A percentile compares a stretch with the other conserved stretches of the same genome.
Evolutionary conservation across 2,329 filamentous ascomycete species (phyloP).

Genomic region (Chaetoscypha palmicola): DNA sequence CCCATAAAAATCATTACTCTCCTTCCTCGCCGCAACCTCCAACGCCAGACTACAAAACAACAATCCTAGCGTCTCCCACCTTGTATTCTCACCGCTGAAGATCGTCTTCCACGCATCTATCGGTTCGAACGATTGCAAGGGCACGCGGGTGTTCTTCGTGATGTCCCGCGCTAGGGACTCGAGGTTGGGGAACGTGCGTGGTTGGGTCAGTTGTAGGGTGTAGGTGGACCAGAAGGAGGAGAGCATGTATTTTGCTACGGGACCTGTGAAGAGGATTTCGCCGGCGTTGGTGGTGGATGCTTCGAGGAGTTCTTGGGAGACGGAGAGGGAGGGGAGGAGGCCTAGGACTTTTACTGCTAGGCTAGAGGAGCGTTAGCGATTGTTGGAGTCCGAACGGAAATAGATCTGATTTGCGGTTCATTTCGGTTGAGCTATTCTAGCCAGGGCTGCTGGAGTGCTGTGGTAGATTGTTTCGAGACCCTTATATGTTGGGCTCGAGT

Average conservation of each 20-base stretch:
- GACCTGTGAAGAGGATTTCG: constrained; percentile 10
- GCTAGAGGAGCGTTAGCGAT: no score
- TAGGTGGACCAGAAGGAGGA: constrained; percentile 8
- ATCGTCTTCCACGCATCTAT: constrained; percentile 10
- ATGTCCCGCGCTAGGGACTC: constrained; percentile 10
- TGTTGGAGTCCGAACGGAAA: no score
- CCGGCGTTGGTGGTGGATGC: not conserved
- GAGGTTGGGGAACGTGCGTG: constrained; percentile 3
- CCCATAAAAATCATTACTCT: constrained; percentile 8
- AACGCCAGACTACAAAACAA: constrained; percentile 10
- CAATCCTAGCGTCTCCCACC: constrained; percentile 18
- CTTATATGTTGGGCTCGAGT: no score
- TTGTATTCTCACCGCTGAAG: constrained; percentile 12
- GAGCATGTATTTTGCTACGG: constrained; percentile 5
- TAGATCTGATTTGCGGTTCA: no score
- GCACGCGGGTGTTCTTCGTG: constrained; percentile 4
- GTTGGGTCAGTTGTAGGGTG: constrained; percentile 2
- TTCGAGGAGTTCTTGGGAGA: constrained; percentile 6
- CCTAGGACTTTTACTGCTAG: constrained; percentile 9
- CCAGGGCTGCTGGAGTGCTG: no score
- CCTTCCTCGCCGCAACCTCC: constrained; percentile 2
- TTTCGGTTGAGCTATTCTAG: no score
- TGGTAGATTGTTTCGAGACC: no score
- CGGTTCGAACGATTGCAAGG: constrained; percentile 2
- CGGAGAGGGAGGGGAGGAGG: constrained; percentile 5